A percentile compares a stretch with the other conserved stretches of the same genome.
Conservation (phyloP, 495 filamentous ascomycete genomes). For the Collariella sp. region DNA sequence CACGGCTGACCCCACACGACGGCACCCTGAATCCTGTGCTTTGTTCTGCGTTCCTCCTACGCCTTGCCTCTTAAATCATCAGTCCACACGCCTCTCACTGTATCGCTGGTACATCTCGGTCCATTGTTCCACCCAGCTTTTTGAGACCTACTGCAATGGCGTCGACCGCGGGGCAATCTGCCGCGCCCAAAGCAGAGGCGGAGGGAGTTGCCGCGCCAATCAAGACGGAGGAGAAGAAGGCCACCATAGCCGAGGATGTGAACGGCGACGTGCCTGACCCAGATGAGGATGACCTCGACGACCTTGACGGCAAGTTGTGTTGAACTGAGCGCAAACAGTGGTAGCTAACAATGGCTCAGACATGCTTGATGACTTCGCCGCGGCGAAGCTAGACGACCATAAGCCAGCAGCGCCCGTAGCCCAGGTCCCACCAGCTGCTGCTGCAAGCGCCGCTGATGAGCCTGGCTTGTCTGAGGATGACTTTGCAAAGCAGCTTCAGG, state of each 20-base stretch:
- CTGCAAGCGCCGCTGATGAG: conserved; percentile 13
- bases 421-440: conserved; percentile 30
- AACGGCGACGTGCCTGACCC: conserved; percentile 58
- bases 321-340: background rate
- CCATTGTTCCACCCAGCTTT: background rate
- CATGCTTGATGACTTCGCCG: conserved; percentile 81
- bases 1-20: too few relatives aligned
- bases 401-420: conserved; percentile 34
- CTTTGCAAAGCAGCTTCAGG: conserved; percentile 75
- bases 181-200: conserved; percentile 8
- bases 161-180: conserved; percentile 13
- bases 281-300: conserved; percentile 82
- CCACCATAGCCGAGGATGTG: conserved; percentile 19
- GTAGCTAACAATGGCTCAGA: conserved; percentile 43
- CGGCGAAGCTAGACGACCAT: conserved; percentile 43
- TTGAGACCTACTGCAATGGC: conserved; percentile 11
- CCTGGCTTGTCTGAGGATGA: conserved; percentile 52
- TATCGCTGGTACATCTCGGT: background rate
- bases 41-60: too few relatives aligned
- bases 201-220: background rate
- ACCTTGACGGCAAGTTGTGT: conserved; percentile 66
- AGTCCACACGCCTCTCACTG: background rate
- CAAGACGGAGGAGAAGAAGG: conserved; percentile 10
- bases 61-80: too few relatives aligned
- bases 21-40: too few relatives aligned